Base-by-base conservation (phyloP, 2,329 filamentous ascomycete species). In the Fusarium tupiense region DNA sequence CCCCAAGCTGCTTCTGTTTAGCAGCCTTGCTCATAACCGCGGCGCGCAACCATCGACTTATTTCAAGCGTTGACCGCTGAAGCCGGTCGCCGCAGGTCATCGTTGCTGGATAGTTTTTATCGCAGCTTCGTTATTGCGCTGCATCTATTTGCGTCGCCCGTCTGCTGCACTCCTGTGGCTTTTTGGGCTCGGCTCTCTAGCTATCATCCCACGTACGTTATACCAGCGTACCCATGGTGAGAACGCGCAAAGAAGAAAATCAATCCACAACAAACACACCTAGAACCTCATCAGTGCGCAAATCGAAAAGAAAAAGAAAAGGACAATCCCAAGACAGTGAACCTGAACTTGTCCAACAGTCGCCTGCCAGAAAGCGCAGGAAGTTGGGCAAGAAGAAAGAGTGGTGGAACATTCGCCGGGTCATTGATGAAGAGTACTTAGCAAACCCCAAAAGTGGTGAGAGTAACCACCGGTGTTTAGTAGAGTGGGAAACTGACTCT, bases 401-500 rank as follows among this genome's bases (percentile, higher is more conserved):
- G 41, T 85, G 82, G 82, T 84, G 63, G 37, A 69, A 54, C 19
- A 82, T 85, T 66, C 78, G 69, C n/a, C 71, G 71, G 17, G 83
- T 85, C 35, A 59, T 85, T 53, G 77, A 81, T 53, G 83, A 85
- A 74, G 79, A 65, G 41, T 58, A 16, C 22, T 20, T 29, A 20
- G 10, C 31, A 43, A 9, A 54, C 26, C 19, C n/a, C 19, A 16
- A 35, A 17, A 58, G 71, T 43, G 74, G 74, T 43, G 37, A 69
- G 11, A 78, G 76, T 35, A 67, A 67, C 41, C 70, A 78, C 20
- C 73, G 83, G 63, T 85, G 84, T 50, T 69, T 84, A 24, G 80
- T 85, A 20, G 80, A 84, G 63, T 85, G 84, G 83, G 81, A 81
- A 60, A 77, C 81, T 67, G 74, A 82, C 58, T 60, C 66, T 8